Conservation (phyloP, 2,329 filamentous ascomycete species). For the Phyllosticta capitalensis region DNA sequence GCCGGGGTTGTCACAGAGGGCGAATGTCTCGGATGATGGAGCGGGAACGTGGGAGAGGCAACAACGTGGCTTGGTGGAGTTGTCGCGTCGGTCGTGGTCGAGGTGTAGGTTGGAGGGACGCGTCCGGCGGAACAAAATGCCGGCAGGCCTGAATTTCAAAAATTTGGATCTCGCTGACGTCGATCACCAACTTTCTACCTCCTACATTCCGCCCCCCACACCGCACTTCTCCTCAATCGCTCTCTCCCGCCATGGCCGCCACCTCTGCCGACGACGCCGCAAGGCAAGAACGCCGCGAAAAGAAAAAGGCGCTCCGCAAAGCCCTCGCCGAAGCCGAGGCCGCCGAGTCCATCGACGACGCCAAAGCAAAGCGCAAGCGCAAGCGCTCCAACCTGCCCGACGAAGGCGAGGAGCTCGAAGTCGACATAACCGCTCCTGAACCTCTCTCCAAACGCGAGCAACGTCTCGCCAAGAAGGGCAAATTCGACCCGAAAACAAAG, state of each 20-base stretch:
- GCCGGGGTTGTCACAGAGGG: not conserved
- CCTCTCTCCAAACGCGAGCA: constrained; percentile 91
- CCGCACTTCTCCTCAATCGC: not conserved
- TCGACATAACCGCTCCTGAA: constrained; percentile 81
- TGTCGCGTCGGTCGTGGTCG: not conserved
- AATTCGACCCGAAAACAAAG: constrained; percentile 32
- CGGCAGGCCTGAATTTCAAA: not conserved
- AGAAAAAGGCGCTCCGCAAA: constrained; percentile 3
- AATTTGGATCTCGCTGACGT: not conserved
- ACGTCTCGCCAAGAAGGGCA: constrained; percentile 80
- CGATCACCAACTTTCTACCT: not conserved
- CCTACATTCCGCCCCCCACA: not conserved
- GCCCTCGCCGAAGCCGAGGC: constrained; percentile 1
- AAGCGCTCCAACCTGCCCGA: constrained; percentile 50
- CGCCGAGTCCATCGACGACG: constrained; percentile 9
- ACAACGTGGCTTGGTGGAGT: not conserved
- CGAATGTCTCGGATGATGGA: not conserved
- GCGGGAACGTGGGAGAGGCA: not conserved
- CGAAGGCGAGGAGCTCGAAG: constrained; percentile 58
- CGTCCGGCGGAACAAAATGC: not conserved
- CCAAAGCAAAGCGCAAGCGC: constrained; percentile 29
- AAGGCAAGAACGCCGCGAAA: not conserved
- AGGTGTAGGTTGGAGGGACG: not conserved
- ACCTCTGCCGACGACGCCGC: constrained; percentile 3
- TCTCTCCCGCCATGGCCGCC: not conserved